These are phyloP conservation scores for Fusarium sterilihyphosum DNA, from an alignment of 2,329 filamentous ascomycete genomes.

Conservation along the genomic window DNA sequence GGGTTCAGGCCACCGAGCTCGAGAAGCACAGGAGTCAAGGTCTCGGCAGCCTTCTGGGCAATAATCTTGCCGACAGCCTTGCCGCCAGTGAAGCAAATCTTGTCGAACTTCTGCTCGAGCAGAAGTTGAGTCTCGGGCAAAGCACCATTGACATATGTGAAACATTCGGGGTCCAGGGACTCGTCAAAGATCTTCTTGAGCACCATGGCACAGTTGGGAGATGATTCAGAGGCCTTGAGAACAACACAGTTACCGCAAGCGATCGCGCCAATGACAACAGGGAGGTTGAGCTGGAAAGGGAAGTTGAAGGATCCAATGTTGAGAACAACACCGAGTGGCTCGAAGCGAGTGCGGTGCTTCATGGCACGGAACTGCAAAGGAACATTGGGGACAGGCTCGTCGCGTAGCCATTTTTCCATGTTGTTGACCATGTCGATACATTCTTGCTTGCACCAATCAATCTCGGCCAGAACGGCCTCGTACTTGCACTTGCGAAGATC, in stretches of 20 bases:
- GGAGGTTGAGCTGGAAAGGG: conserved; percentile 82
- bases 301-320: conserved; percentile 97
- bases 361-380: conserved; percentile 74
- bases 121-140: conserved; percentile 83
- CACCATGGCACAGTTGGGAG: conserved; percentile 79
- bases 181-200: conserved; percentile 81
- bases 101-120: conserved; percentile 92
- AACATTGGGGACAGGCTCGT: conserved; percentile 79
- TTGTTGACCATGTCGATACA: conserved; percentile 82
- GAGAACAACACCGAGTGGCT: conserved; percentile 84
- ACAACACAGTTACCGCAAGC: conserved; percentile 90
- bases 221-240: conserved; percentile 88
- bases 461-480: conserved; percentile 79
- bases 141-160: conserved; percentile 81
- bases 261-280: conserved; percentile 88
- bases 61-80: conserved; percentile 84
- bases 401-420: conserved; percentile 82
- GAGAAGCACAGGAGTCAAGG: conserved; percentile 86
- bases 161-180: conserved; percentile 80
- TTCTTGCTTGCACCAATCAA: conserved; percentile 82
- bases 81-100: conserved; percentile 96
- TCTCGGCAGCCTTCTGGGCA: conserved; percentile 86
- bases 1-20: conserved; percentile 95
- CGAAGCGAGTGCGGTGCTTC: conserved; percentile 81
- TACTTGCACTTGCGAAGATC: conserved; percentile 83